Conservation (phyloP, 176 grass and related monocot species). For the Aechmea fasciata region DNA sequence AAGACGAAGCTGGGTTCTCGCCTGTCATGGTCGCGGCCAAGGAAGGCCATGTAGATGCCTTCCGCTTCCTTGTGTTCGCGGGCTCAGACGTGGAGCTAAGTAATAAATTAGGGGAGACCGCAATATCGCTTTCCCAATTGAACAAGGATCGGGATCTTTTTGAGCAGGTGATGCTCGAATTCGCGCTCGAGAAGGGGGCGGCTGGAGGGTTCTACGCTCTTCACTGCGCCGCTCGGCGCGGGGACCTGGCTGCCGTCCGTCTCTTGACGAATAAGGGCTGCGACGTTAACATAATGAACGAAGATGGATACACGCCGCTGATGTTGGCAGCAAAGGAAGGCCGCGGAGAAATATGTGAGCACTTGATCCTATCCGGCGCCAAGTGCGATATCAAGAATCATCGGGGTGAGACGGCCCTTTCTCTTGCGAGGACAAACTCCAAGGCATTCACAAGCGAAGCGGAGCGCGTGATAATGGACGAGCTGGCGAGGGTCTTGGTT, state of each 20-base stretch:
- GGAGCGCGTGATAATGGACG: slow-evolving; percentile 61
- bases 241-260: slow-evolving; percentile 39
- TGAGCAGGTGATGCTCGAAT: slow-evolving; percentile 92
- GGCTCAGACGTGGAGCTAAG: slow-evolving; percentile 56
- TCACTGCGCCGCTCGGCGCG: slow-evolving; percentile 64
- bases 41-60: slow-evolving; percentile 56
- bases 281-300: slow-evolving; percentile 60
- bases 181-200: slow-evolving; percentile 78
- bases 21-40: slow-evolving; percentile 56
- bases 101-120: slow-evolving; percentile 47
- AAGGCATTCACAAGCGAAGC: slow-evolving; percentile 40
- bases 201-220: slow-evolving; percentile 68
- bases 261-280: slow-evolving; percentile 48
- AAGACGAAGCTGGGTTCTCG: slow-evolving; percentile 52
- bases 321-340: slow-evolving; percentile 87
- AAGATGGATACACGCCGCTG: slow-evolving; percentile 73
- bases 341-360: slow-evolving; percentile 50
- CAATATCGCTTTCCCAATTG: slow-evolving; percentile 42
- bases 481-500: slow-evolving; percentile 54
- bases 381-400: slow-evolving; percentile 38
- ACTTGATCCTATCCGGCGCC: slow-evolving; percentile 59
- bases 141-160: slow-evolving; percentile 82
- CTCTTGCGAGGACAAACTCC: slow-evolving; percentile 41
- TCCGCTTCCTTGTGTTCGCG: slow-evolving; percentile 64
- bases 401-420: slow-evolving; percentile 74